Evolutionary conservation across 345 rosid species (phyloP).

Genomic region (Hibiscus syriacus): DNA sequence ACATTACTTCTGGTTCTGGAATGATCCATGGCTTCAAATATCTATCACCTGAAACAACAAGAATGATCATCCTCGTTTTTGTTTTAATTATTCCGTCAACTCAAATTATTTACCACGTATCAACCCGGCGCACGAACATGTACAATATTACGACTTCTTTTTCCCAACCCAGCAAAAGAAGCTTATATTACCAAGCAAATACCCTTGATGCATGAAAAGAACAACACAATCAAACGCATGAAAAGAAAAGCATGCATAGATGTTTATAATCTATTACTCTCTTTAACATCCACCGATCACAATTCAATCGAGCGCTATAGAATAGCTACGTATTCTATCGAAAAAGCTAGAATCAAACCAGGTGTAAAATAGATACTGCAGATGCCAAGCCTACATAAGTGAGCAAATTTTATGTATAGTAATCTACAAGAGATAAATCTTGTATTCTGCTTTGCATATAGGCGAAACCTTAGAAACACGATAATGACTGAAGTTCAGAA

Average conservation of each 20-base stretch:
- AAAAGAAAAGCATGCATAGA: not conserved
- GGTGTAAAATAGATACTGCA: not conserved
- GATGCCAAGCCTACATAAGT: too few species aligned
- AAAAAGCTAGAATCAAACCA: not conserved
- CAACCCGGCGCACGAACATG: not conserved
- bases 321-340: not conserved
- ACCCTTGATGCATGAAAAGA: not conserved
- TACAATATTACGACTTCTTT: not conserved
- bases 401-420: too few species aligned
- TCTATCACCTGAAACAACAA: slow-evolving; percentile 62
- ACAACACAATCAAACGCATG: too few species aligned
- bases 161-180: too few species aligned
- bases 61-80: not conserved
- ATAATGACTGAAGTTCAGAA: not conserved
- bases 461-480: not conserved
- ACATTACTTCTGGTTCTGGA: slow-evolving; percentile 84
- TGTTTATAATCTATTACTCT: not conserved
- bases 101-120: not conserved
- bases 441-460: not conserved
- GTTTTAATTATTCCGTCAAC: not conserved
- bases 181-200: not conserved
- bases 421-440: not conserved
- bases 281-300: not conserved
- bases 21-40: slow-evolving; percentile 94
- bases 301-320: not conserved